Evolutionary conservation across 768 basidiomycete genomes (phyloP).

Genomic region (Aureoboletus auriporus): DNA sequence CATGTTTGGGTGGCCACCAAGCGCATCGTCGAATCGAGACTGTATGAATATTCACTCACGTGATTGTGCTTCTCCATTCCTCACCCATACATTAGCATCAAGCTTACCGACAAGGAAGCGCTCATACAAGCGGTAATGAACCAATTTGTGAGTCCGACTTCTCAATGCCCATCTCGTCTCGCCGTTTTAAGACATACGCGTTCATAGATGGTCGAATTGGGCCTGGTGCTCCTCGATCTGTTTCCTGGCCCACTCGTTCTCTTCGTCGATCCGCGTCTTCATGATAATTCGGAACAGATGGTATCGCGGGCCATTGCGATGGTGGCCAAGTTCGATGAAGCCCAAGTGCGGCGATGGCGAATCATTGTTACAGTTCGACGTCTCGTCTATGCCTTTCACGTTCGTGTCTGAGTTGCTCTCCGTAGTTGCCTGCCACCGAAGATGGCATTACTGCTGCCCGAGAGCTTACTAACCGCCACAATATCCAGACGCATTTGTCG

Average conservation of each 20-base stretch:
- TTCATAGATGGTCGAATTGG: conserved; percentile 50
- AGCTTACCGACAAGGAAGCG: conserved; percentile 8
- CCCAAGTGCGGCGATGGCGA: conserved; percentile 35
- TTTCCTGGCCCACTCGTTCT: conserved; percentile 46
- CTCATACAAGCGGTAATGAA: conserved; percentile 20
- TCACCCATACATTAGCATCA: conserved; percentile 8
- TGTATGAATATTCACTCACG: conserved; percentile 4
- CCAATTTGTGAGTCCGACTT: conserved; percentile 28
- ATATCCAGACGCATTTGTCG: conserved; percentile 49
- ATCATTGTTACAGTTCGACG: conserved; percentile 47
- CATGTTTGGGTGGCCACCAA: conserved; percentile 34
- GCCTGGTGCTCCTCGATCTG: conserved; percentile 40
- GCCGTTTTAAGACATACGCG: neutral
- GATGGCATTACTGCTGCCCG: conserved; percentile 47
- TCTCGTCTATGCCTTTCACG: neutral
- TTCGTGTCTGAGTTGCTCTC: neutral
- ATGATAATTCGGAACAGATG: conserved; percentile 36
- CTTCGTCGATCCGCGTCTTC: conserved; percentile 48
- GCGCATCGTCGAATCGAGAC: conserved; percentile 26
- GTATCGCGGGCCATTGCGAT: conserved; percentile 40
- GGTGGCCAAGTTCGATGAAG: conserved; percentile 37
- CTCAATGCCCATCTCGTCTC: neutral
- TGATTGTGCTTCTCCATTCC: neutral
- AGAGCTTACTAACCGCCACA: conserved; percentile 33
- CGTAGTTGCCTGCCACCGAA: conserved; percentile 56